Conservation (phyloP, 768 basidiomycete species). For the Boletus patriciae region DNA sequence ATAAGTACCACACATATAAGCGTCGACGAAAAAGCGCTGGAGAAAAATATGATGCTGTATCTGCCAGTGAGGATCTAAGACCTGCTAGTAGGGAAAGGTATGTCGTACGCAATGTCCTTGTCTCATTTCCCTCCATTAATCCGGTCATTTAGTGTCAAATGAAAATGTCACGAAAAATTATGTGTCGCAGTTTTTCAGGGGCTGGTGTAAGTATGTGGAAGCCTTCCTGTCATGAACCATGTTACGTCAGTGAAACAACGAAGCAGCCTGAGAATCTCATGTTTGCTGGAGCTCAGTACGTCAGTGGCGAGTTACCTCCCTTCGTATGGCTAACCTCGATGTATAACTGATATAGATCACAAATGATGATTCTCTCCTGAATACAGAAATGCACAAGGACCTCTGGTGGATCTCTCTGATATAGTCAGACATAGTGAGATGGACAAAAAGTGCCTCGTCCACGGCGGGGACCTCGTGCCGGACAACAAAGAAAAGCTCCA, state of each 20-base stretch:
- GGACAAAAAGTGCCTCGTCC: fast-evolving
- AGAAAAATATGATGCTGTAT: conserved; percentile 13
- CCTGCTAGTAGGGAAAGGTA: conserved; percentile 27
- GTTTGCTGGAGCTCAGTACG: conserved; percentile 20
- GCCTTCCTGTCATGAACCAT: no score
- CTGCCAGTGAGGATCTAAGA: no score
- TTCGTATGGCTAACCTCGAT: not conserved
- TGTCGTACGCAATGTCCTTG: not conserved
- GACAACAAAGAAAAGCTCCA: conserved; percentile 14
- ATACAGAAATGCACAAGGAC: conserved; percentile 1
- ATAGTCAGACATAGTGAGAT: not conserved
- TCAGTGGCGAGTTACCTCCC: conserved; percentile 13
- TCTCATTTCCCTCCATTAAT: not conserved
- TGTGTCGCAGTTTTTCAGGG: not conserved
- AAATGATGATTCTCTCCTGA: conserved; percentile 24
- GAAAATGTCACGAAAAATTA: conserved; percentile 5
- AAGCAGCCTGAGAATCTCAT: conserved; percentile 7
- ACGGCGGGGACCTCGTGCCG: no score
- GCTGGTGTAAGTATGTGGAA: not conserved
- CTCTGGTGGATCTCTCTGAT: conserved; percentile 13
- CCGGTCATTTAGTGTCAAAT: conserved; percentile 16
- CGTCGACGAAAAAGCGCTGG: conserved; percentile 11
- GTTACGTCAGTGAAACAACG: not conserved
- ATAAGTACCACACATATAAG: no score
- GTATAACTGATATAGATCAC: not conserved